phyloP scores from a whole-genome alignment of 108 stramenopile species.

The Fistulifera pelliculosa region DNA sequence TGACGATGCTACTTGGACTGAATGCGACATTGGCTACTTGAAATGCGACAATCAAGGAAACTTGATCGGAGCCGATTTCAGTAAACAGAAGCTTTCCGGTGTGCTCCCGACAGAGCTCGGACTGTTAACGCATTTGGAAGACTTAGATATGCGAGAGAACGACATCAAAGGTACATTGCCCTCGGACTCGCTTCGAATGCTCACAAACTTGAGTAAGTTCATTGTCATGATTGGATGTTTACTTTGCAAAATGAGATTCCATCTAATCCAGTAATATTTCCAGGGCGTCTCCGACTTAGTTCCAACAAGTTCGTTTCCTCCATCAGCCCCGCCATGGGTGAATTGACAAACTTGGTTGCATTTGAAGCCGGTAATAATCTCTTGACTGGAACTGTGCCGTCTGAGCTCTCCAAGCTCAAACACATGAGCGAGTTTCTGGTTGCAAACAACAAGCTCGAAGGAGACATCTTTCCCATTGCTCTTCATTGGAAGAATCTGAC shows the following conservation, averaged over 20 bases:
- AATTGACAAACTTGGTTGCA: neutral
- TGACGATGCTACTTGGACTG: neutral
- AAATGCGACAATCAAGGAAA: neutral
- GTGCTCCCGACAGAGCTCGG: neutral
- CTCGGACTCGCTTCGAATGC: neutral
- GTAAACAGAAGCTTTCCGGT: neutral
- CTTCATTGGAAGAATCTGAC: neutral
- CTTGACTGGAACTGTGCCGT: neutral
- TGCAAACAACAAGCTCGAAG: neutral
- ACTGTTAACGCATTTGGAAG: neutral
- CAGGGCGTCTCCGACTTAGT: neutral
- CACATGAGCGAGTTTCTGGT: neutral
- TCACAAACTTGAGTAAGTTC: neutral
- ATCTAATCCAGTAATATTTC: neutral
- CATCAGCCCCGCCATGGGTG: neutral
- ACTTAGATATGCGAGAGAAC: neutral
- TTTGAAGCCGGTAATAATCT: neutral
- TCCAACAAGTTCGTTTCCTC: conserved; percentile 1
- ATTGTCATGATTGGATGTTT: neutral
- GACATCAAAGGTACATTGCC: neutral
- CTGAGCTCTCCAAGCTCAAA: neutral
- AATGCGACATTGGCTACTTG: neutral
- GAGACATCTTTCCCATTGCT: neutral
- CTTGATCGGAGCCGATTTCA: neutral
- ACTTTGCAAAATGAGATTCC: no score